Evolutionary conservation across 2,329 filamentous ascomycete species (phyloP).

Genomic region (Fusarium penzigii): DNA sequence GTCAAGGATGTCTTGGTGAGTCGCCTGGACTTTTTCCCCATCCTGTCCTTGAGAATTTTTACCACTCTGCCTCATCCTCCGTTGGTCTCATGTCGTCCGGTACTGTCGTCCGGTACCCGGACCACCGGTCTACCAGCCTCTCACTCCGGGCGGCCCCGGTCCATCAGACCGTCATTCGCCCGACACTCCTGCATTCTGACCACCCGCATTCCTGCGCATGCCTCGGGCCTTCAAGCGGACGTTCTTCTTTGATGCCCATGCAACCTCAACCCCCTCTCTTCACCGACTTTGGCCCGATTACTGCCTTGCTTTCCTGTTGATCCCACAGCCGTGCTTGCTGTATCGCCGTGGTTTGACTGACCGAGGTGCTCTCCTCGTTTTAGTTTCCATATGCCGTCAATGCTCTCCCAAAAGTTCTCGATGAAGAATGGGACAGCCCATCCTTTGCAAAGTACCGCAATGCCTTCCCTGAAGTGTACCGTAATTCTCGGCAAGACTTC

Average conservation of each 20-base stretch:
- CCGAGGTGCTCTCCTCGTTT: slow-evolving; percentile 10
- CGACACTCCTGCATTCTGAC: slow-evolving; percentile 14
- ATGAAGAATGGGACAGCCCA: slow-evolving; percentile 65
- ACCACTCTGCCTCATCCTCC: slow-evolving; percentile 21
- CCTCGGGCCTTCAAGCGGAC: slow-evolving; percentile 17
- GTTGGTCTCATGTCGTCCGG: slow-evolving; percentile 6
- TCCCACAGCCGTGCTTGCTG: slow-evolving; percentile 9
- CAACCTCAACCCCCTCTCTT: slow-evolving; percentile 15
- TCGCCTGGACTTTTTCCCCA: slow-evolving; percentile 24
- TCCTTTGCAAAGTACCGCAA: slow-evolving; percentile 67
- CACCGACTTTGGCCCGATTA: slow-evolving; percentile 28
- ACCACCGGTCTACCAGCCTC: slow-evolving; percentile 25
- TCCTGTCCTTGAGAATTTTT: slow-evolving; percentile 11
- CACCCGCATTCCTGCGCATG: slow-evolving; percentile 14
- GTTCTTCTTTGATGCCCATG: slow-evolving; percentile 13
- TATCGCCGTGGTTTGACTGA: slow-evolving; percentile 13
- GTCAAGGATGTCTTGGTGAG: slow-evolving; percentile 82
- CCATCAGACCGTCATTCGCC: slow-evolving; percentile 15
- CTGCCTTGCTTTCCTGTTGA: slow-evolving; percentile 3
- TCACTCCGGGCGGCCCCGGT: slow-evolving; percentile 18
- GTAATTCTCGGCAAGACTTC: slow-evolving; percentile 58
- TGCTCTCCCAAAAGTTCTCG: slow-evolving; percentile 64
- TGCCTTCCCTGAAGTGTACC: slow-evolving; percentile 69
- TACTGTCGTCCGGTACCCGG: slow-evolving; percentile 21
- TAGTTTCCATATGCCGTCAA: slow-evolving; percentile 78